Conservation (phyloP, 2,329 filamentous ascomycete genomes). For the Fusarium mangiferae region DNA sequence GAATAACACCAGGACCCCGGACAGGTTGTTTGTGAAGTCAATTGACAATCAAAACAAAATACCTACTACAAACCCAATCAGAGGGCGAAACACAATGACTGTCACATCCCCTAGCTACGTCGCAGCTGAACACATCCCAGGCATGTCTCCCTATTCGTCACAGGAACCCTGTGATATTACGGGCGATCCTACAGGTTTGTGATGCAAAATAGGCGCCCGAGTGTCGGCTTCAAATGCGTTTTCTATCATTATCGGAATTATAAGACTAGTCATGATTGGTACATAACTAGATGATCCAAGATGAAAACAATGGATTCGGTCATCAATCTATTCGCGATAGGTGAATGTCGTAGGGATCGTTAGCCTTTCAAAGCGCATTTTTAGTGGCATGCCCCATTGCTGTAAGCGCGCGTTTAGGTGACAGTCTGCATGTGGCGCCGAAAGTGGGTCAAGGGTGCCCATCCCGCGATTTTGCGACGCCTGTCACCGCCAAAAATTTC, state of each 20-base stretch:
- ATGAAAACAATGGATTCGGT: background rate
- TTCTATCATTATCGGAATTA: background rate
- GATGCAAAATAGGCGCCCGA: slow-evolving; percentile 26
- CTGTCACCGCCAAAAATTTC: slow-evolving; percentile 45
- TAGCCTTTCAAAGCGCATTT: background rate
- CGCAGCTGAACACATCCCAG: slow-evolving; percentile 30
- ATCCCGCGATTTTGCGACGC: slow-evolving; percentile 37
- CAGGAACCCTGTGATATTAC: slow-evolving; percentile 22
- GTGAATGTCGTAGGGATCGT: background rate
- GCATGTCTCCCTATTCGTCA: slow-evolving; percentile 25
- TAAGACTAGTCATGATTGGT: background rate
- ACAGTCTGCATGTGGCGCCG: slow-evolving; percentile 1
- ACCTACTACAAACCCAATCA: slow-evolving; percentile 13
- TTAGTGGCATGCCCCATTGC: slow-evolving; percentile 5
- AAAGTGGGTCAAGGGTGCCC: slow-evolving; percentile 22
- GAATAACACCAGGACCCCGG: background rate
- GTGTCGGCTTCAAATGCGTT: slow-evolving; percentile 5
- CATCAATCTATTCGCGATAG: background rate
- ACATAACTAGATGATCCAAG: background rate
- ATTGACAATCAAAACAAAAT: background rate
- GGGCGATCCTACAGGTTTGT: slow-evolving; percentile 22
- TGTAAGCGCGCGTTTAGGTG: slow-evolving; percentile 47
- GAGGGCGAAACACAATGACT: slow-evolving; percentile 2
- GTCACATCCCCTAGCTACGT: slow-evolving; percentile 21
- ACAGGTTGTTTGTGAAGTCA: background rate